Evolutionary conservation across 116 monocot species (phyloP).

Genomic region (Papilionanthe hybrid): DNA sequence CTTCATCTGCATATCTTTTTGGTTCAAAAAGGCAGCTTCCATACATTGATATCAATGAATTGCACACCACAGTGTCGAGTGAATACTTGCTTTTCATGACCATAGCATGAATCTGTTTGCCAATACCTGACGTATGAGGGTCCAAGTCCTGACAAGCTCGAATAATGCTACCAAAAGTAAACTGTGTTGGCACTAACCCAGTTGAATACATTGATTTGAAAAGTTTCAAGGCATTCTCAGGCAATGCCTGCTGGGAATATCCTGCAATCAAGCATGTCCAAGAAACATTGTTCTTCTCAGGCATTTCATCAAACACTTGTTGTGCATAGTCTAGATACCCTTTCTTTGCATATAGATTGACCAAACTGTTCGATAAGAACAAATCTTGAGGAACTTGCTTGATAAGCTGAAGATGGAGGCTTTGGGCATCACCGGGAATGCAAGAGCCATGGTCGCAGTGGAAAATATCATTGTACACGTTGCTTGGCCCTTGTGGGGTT

Average conservation of each 20-base stretch:
- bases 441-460: background rate
- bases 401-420: conserved; percentile 18
- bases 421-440: background rate
- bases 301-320: conserved; percentile 34
- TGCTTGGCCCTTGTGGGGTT: background rate
- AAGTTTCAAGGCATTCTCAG: conserved; percentile 6
- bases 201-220: conserved; percentile 17
- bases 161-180: conserved; percentile 16
- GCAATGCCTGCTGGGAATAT: background rate
- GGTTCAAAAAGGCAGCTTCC: conserved; percentile 16
- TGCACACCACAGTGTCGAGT: conserved; percentile 15
- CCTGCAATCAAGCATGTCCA: conserved; percentile 30
- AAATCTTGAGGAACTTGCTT: conserved; percentile 14
- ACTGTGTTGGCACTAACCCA: conserved; percentile 5
- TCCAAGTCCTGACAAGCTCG: conserved; percentile 21
- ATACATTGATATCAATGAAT: conserved; percentile 26
- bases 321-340: conserved; percentile 21
- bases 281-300: conserved; percentile 16
- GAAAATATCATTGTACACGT: conserved; percentile 1
- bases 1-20: background rate
- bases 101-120: conserved; percentile 19
- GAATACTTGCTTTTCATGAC: conserved; percentile 10
- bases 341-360: conserved; percentile 5
- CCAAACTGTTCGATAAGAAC: conserved; percentile 20
- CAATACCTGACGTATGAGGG: background rate